Base-by-base conservation (phyloP, 768 basidiomycete species). In the Naematelia aurantialba region DNA sequence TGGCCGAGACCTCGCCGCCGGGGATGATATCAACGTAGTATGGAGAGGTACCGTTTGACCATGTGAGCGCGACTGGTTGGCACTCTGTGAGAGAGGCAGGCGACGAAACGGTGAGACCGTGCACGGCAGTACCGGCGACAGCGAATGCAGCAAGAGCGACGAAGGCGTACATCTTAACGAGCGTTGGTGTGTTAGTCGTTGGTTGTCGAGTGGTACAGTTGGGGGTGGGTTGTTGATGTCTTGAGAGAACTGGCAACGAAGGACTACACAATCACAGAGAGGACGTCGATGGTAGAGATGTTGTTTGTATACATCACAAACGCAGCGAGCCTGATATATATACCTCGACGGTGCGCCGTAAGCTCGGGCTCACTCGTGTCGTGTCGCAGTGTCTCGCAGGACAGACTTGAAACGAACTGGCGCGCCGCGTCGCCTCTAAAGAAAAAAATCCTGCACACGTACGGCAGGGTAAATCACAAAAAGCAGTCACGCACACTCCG, bases 11-110 rank as follows among this genome's bases (percentile, higher is more conserved):
- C 50, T 73, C 58, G 46, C 64, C 62, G 58, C 71, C 71, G 25
- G 71, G 71, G 46, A 73, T 69, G 56, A 63, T 61, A 46, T 67
- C 61, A 22, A 66, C 46, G 63, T 55, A 71, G 61, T 70, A 76
- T 49, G 67, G 69, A n/a, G 53, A 60, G 1, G 58, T 63, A 58
- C 70, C 68, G 56, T 67, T 68, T 19, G 25, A 45, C 71, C 71
- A 73, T 14, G 54, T 29, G 31, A 73, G 17, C 22, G 61, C 52
- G 29, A 59, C 66, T 2, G 68, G 68, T 52, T 73, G 70, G 47
- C 70, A 71, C 53, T 64, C 52, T 21, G 65, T 65, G 44, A 75
- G 52, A 22, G 62, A 58, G 27, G 70, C 63, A 11, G 73, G 73
- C 4, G 61, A 39, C 8, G 34, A 39, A 39, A 39, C 34, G 34